Evolutionary conservation across 257 asterid genomes (phyloP).

Genomic region (Thymus quinquecostatus): DNA sequence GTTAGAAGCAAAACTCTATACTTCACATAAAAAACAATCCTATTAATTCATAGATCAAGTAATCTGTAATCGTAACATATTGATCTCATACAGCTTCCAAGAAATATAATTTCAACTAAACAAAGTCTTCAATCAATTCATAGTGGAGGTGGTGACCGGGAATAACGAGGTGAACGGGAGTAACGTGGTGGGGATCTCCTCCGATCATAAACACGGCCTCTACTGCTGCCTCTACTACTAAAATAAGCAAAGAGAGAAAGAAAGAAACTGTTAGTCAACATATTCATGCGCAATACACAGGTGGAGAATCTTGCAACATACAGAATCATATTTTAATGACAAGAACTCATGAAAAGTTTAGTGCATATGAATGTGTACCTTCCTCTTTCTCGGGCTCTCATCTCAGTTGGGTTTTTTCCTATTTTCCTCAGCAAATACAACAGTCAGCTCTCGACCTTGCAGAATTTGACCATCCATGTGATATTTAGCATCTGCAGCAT

Average conservation of each 20-base stretch:
- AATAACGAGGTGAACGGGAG: constrained; percentile 74
- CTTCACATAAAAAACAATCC: no score
- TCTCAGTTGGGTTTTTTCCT: constrained; percentile 90
- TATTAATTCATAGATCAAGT: no score
- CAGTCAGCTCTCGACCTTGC: constrained; percentile 89
- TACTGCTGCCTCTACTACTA: constrained; percentile 43
- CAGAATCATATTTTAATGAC: neutral
- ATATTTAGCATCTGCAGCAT: constrained; percentile 90
- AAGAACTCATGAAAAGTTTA: neutral
- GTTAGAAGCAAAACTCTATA: no score
- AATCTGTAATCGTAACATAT: no score
- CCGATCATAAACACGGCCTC: constrained; percentile 76
- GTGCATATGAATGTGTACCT: constrained; percentile 32
- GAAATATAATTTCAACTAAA: no score
- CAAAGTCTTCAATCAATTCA: no score
- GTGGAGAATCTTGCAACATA: neutral
- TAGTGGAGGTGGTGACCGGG: constrained; percentile 74
- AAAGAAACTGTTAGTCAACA: neutral
- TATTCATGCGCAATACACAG: no score
- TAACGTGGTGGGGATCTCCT: constrained; percentile 82
- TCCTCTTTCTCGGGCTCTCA: constrained; percentile 79
- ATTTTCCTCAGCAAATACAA: constrained; percentile 94
- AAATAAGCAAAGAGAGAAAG: neutral
- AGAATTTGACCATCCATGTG: constrained; percentile 86
- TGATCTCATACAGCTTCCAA: no score